These are phyloP conservation scores for Ganoderma resinaceum DNA, from an alignment of 1,284 basidiomycete genomes.

Conservation along the genomic window DNA sequence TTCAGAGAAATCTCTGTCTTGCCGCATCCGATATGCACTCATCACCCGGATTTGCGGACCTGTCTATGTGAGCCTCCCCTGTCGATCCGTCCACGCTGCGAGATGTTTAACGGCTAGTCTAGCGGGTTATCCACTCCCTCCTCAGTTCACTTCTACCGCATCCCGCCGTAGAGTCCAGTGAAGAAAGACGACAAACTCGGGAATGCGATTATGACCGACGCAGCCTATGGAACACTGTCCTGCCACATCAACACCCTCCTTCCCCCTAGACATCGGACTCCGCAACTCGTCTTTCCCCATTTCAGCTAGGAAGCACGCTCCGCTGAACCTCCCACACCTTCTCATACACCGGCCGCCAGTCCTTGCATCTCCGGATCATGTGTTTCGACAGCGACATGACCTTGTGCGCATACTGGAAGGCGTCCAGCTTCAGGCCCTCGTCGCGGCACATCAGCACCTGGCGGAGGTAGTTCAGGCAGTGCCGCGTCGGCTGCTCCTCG, in stretches of 20 bases:
- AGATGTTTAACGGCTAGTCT: too few relatives aligned
- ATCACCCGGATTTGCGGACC: background rate
- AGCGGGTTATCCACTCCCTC: too few relatives aligned
- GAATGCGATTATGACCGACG: too few relatives aligned
- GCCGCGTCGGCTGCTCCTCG: constrained; percentile 21
- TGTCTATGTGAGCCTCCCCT: background rate
- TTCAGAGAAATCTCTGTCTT: background rate
- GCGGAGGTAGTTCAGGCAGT: constrained; percentile 35
- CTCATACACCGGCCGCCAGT: constrained; percentile 28
- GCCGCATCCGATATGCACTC: background rate
- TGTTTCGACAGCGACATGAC: constrained; percentile 13
- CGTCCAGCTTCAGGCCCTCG: constrained; percentile 22
- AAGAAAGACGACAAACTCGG: too few relatives aligned
- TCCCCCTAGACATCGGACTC: too few relatives aligned
- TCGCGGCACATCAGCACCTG: constrained; percentile 29
- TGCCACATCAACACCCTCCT: too few relatives aligned
- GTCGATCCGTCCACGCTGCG: background rate
- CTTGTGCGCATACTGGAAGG: constrained; percentile 20
- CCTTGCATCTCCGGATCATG: constrained; percentile 23
- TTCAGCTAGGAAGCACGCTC: background rate
- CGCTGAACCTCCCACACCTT: constrained; percentile 25
- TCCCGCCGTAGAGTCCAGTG: too few relatives aligned
- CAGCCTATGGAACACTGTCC: background rate
- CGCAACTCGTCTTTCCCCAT: background rate
- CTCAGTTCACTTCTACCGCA: too few relatives aligned